Conservation (phyloP, 805 yeast genomes). For the Candida multigemmis region DNA sequence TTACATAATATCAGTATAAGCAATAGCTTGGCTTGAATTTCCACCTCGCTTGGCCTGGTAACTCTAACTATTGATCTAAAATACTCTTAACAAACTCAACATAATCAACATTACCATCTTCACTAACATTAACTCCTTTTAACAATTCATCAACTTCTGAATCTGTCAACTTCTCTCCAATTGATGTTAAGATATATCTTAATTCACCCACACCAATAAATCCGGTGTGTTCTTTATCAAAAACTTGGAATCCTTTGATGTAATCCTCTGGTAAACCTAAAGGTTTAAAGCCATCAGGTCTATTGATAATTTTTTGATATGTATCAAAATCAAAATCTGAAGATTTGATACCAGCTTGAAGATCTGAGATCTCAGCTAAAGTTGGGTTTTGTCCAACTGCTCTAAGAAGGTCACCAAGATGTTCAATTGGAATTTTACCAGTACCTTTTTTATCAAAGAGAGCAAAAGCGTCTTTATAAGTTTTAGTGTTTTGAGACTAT, state of each 20-base stretch:
- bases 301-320: slow-evolving; percentile 65
- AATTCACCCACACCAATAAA: slow-evolving; percentile 96
- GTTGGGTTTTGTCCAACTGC: slow-evolving; percentile 99
- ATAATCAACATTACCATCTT: slow-evolving; percentile 92
- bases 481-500: slow-evolving; percentile 35
- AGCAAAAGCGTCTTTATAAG: slow-evolving; percentile 87
- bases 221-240: slow-evolving; percentile 93
- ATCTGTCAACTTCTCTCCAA: slow-evolving; percentile 89
- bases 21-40: no score
- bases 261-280: slow-evolving; percentile 88
- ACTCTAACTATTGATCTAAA: slow-evolving; percentile 59
- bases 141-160: slow-evolving; percentile 91
- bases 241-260: slow-evolving; percentile 88
- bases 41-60: no score
- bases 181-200: slow-evolving; percentile 86
- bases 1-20: no score
- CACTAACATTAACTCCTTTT: slow-evolving; percentile 89
- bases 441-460: slow-evolving; percentile 94
- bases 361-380: slow-evolving; percentile 65
- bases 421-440: slow-evolving; percentile 76
- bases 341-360: slow-evolving; percentile 35
- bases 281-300: slow-evolving; percentile 84
- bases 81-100: slow-evolving; percentile 91
- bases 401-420: slow-evolving; percentile 86
- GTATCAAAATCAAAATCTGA: slow-evolving; percentile 64